Percentiles rank a stretch among this genome's conserved stretches.
Conservation (phyloP, 192 early-diverging fungal species). For the Coemansia aciculifera region DNA sequence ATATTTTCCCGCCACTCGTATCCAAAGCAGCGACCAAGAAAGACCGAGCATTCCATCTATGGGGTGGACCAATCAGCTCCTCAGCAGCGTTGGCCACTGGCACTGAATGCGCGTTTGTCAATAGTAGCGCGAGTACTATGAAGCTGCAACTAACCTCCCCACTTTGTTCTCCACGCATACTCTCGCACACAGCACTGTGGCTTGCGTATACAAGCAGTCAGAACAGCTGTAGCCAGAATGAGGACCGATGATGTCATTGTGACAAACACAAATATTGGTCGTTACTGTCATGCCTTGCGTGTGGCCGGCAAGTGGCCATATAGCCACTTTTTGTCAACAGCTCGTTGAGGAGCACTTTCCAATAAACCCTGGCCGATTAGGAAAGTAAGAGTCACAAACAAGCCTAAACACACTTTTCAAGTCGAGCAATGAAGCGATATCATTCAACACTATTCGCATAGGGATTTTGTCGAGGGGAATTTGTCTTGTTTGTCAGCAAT, state of each 20-base stretch:
- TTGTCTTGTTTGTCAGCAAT: too few relatives aligned
- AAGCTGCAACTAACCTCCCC: not conserved
- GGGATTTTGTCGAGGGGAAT: not conserved
- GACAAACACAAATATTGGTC: not conserved
- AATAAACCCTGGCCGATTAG: not conserved
- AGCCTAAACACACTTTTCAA: not conserved
- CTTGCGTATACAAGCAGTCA: not conserved
- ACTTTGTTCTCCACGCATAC: not conserved
- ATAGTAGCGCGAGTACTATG: not conserved
- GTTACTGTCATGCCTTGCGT: not conserved
- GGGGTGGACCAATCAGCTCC: not conserved
- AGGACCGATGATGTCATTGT: constrained; percentile 2
- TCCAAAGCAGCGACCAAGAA: not conserved
- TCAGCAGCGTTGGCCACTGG: not conserved
- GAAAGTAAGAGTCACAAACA: not conserved
- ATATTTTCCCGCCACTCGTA: not conserved
- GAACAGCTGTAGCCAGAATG: not conserved
- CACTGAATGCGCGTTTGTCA: not conserved
- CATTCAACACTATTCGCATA: not conserved
- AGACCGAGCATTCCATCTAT: not conserved
- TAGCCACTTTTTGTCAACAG: not conserved
- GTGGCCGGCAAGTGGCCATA: too few relatives aligned
- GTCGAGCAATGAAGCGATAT: not conserved
- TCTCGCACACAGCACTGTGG: not conserved
- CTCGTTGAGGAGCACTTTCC: not conserved